phyloP scores from a whole-genome alignment of 1,284 basidiomycete species.

The Anthracocystis setariae region DNA sequence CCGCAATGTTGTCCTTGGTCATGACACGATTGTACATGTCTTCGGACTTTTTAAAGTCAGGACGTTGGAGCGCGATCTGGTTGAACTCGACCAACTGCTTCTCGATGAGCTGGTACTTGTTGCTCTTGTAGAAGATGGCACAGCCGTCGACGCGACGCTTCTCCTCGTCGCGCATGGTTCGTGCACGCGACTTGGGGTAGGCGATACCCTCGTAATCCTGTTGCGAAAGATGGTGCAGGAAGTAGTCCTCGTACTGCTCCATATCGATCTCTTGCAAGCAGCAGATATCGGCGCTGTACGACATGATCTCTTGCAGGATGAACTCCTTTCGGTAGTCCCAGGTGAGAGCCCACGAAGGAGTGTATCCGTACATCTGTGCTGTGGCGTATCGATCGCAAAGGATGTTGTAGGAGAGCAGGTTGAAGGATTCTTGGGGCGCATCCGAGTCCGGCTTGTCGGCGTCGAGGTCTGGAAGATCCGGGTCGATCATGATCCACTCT shows the following conservation, averaged over 20 bases:
- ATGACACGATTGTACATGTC: conserved; percentile 99
- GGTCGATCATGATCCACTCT: conserved; percentile 80
- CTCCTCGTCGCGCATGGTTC: conserved; percentile 91
- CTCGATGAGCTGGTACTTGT: conserved; percentile 90
- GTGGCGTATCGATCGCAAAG: conserved; percentile 93
- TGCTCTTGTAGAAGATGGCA: conserved; percentile 91
- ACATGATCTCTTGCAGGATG: conserved; percentile 86
- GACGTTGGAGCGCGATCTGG: conserved; percentile 88
- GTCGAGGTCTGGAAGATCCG: conserved; percentile 73
- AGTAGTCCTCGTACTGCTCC: conserved; percentile 92
- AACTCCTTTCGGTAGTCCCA: conserved; percentile 95
- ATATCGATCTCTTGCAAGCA: conserved; percentile 92
- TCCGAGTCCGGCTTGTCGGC: conserved; percentile 29
- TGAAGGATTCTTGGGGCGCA: conserved; percentile 74
- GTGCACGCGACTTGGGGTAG: conserved; percentile 92
- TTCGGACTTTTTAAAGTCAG: conserved; percentile 97
- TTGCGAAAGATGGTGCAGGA: conserved; percentile 78
- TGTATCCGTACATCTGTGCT: conserved; percentile 91
- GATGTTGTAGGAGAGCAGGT: conserved; percentile 90
- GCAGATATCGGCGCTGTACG: conserved; percentile 86
- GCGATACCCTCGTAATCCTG: conserved; percentile 91
- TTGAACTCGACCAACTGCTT: conserved; percentile 95
- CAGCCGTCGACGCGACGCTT: conserved; percentile 91
- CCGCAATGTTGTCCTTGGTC: conserved; percentile 93
- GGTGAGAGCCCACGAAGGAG: conserved; percentile 91